Base-by-base conservation (phyloP, 768 basidiomycete genomes). In the Gyrodon lividus region DNA sequence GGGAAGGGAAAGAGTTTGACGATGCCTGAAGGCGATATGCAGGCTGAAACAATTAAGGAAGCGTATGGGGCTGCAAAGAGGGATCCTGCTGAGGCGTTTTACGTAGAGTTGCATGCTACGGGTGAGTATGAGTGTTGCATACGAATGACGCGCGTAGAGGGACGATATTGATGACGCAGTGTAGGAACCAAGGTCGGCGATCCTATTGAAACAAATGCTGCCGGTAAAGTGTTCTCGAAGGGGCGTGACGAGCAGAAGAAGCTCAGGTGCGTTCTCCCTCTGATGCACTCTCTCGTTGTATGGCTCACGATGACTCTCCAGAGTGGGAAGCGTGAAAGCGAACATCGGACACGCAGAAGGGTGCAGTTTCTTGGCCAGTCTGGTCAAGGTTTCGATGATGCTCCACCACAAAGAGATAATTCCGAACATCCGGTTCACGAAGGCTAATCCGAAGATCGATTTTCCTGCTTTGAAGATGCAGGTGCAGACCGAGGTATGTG, bases 91-190 rank as follows among this genome's bases (percentile, higher is more conserved):
- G 76, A 80, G 22, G 74, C 75, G 3, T 78, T 79, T 51, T 81
- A 68, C 53, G 67, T 80, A 0, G 79, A 80, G 56, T 53, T 77
- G 10, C 80, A 81, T 50, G 77, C 75, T 17, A 79, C 79, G n/a
- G 78, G 65, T 65, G 17, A 23, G 55, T 52, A n/a, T 52, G 1
- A 5, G 5, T 26, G n/a, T 7, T 4, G 16, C 7, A 12, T 23
- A 10, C 9, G 23, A 12, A 40, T 12, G 22, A 35, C 14, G 34
- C 6, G 37, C 2, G 22, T 14, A 13, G 26, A 14, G 28, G 16
- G 17, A 10, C 16, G 41, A n/a, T 41, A 33, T 20, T 60, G 43
- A 62, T 42, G 6, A 6, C 2, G 9, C 6, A 39, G 41, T 20
- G 2, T 34, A 62, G 61, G 61, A 31, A 79, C 79, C 3, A 70